These are phyloP conservation scores for Pelargonium myrrhifolium DNA, from an alignment of 441 rosid species.

Conservation along the genomic window DNA sequence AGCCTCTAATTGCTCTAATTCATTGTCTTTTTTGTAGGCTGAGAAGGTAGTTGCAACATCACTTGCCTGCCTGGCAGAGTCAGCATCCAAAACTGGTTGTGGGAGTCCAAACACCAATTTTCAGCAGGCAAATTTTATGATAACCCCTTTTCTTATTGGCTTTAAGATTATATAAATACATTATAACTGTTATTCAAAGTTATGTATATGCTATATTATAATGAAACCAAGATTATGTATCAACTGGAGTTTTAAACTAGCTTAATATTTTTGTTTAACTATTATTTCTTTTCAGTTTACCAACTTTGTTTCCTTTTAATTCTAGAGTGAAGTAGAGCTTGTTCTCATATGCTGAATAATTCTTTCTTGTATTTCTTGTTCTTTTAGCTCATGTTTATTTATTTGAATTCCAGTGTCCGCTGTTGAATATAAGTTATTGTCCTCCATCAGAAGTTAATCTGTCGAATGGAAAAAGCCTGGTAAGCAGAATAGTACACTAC, in stretches of 20 bases:
- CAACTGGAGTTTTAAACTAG: too few relatives aligned
- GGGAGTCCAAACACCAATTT: slow-evolving; percentile 37
- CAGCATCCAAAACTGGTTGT: slow-evolving; percentile 30
- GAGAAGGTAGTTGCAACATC: slow-evolving; percentile 80
- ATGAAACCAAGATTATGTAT: not conserved
- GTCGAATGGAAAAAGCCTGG: slow-evolving; percentile 69
- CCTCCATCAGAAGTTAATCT: slow-evolving; percentile 69
- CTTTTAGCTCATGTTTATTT: slow-evolving; percentile 10
- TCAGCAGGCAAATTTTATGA: slow-evolving; percentile 62
- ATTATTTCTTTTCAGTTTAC: not conserved
- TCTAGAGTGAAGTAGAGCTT: not conserved
- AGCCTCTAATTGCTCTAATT: slow-evolving; percentile 9
- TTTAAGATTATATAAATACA: not conserved
- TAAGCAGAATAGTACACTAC: slow-evolving; percentile 26
- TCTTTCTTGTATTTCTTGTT: slow-evolving; percentile 5
- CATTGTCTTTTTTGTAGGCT: slow-evolving; percentile 46
- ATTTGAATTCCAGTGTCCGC: slow-evolving; percentile 60
- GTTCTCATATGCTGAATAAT: slow-evolving; percentile 12
- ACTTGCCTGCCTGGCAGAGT: slow-evolving; percentile 62
- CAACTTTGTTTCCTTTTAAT: not conserved
- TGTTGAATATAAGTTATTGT: slow-evolving; percentile 92
- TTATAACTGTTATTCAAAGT: not conserved
- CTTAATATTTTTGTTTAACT: not conserved
- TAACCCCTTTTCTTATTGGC: slow-evolving; percentile 6
- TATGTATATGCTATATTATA: not conserved